Conservation (phyloP, 495 filamentous ascomycete species). For the Niebla homalea region DNA sequence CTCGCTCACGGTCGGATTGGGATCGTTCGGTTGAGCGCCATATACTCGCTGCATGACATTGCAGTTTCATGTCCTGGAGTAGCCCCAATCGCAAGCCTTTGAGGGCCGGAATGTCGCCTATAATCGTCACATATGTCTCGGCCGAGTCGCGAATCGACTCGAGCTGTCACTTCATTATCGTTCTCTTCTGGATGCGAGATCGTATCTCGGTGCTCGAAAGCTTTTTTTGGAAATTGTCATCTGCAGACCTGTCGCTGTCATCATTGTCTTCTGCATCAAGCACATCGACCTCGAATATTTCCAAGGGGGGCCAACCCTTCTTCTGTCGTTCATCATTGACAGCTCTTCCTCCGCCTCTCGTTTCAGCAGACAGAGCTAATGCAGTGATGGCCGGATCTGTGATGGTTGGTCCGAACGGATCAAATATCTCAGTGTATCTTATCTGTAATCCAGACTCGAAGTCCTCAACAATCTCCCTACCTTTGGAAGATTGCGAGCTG, state of each 20-base stretch:
- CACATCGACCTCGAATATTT: constrained; percentile 87
- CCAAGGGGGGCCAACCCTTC: constrained; percentile 62
- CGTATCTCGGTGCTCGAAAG: constrained; percentile 77
- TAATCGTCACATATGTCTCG: too few relatives aligned
- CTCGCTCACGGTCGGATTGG: neutral
- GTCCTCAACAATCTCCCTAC: constrained; percentile 34
- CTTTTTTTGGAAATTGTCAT: constrained; percentile 58
- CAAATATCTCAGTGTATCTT: constrained; percentile 70
- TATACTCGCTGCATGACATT: constrained; percentile 1
- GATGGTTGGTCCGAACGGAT: constrained; percentile 85
- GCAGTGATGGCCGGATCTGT: constrained; percentile 67
- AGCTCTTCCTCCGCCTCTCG: constrained; percentile 63
- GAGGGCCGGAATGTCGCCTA: too few relatives aligned
- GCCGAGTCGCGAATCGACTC: neutral
- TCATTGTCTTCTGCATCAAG: constrained; percentile 51
- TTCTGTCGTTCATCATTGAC: constrained; percentile 70
- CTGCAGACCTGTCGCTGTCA: constrained; percentile 17
- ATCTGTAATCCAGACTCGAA: constrained; percentile 38
- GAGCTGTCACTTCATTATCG: neutral
- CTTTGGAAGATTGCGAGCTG: constrained; percentile 21
- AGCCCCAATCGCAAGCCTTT: too few relatives aligned
- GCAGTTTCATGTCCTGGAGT: neutral
- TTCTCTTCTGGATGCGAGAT: constrained; percentile 28
- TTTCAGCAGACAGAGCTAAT: constrained; percentile 83
- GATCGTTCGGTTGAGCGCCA: neutral